Evolutionary conservation across 179 eudicot species (phyloP).

Genomic region (Amaranthus tricolor): DNA sequence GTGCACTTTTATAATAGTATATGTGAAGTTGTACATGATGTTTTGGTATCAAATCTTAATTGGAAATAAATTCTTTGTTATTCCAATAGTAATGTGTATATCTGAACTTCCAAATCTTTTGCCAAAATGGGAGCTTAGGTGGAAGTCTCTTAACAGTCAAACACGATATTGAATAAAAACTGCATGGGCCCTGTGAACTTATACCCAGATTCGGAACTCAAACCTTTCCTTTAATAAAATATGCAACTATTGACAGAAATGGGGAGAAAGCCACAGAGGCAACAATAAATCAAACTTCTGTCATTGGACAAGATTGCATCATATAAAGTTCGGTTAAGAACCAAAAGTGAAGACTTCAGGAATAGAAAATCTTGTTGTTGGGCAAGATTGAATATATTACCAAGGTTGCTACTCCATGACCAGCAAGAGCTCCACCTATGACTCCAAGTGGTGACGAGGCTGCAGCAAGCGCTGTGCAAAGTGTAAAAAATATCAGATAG

Average conservation of each 20-base stretch:
- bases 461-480: conserved; percentile 80
- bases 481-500: conserved; percentile 1
- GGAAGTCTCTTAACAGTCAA: too few relatives aligned
- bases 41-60: too few relatives aligned
- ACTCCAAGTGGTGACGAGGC: conserved; percentile 98
- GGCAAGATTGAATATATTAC: conserved; percentile 32
- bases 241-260: neutral
- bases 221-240: too few relatives aligned
- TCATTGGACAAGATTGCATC: conserved; percentile 1
- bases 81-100: too few relatives aligned
- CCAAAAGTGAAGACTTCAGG: neutral
- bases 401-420: conserved; percentile 93
- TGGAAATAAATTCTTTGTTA: too few relatives aligned
- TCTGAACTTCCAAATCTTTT: too few relatives aligned
- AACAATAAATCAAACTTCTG: conserved; percentile 2
- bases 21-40: too few relatives aligned
- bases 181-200: too few relatives aligned
- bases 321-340: neutral
- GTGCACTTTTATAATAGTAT: neutral
- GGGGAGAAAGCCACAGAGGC: neutral
- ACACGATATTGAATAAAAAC: too few relatives aligned
- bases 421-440: conserved; percentile 86
- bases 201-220: too few relatives aligned
- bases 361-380: neutral
- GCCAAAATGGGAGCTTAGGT: too few relatives aligned